Conservation (phyloP, 78 protist species). For the Acrasis kona region DNA sequence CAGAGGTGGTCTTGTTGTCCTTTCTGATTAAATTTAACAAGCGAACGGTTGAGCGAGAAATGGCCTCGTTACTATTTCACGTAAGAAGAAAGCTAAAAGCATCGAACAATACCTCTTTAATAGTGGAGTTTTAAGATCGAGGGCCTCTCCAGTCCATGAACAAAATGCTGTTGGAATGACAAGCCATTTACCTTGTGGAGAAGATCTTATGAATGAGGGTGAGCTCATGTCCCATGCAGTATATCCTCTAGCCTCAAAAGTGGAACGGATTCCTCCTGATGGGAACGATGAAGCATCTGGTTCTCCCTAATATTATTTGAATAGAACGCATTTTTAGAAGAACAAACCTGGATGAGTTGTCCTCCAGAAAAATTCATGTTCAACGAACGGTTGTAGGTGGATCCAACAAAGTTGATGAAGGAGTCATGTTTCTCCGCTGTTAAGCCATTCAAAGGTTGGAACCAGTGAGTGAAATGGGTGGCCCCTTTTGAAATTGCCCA, state of each 20-base stretch:
- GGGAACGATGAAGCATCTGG: conserved; percentile 88
- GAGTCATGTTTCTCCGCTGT: conserved; percentile 72
- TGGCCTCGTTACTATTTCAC: too few relatives aligned
- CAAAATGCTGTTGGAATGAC: conserved; percentile 62
- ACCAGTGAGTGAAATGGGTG: conserved; percentile 77
- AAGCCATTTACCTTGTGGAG: conserved; percentile 42
- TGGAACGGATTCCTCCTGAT: conserved; percentile 79
- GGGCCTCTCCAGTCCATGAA: conserved; percentile 65
- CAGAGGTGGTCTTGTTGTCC: conserved; percentile 21
- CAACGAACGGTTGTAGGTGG: too few relatives aligned
- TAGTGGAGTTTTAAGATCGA: conserved; percentile 85
- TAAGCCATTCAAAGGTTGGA: conserved; percentile 58
- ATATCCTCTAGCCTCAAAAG: conserved; percentile 87
- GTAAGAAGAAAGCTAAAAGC: too few relatives aligned
- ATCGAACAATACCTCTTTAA: conserved; percentile 19
- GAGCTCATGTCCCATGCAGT: conserved; percentile 77
- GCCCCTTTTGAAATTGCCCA: conserved; percentile 82
- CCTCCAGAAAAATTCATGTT: too few relatives aligned
- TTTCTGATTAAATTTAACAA: conserved; percentile 8
- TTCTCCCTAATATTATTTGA: too few relatives aligned
- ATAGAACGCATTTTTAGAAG: conserved; percentile 54
- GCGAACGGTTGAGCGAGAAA: too few relatives aligned
- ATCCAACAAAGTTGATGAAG: conserved; percentile 34
- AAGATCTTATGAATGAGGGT: conserved; percentile 59
- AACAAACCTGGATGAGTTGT: conserved; percentile 8